Percentiles rank a stretch among this genome's conserved stretches.
These are phyloP conservation scores for Arthrobotrys iridis DNA, from an alignment of 2,329 filamentous ascomycete species.

Conservation along the genomic window DNA sequence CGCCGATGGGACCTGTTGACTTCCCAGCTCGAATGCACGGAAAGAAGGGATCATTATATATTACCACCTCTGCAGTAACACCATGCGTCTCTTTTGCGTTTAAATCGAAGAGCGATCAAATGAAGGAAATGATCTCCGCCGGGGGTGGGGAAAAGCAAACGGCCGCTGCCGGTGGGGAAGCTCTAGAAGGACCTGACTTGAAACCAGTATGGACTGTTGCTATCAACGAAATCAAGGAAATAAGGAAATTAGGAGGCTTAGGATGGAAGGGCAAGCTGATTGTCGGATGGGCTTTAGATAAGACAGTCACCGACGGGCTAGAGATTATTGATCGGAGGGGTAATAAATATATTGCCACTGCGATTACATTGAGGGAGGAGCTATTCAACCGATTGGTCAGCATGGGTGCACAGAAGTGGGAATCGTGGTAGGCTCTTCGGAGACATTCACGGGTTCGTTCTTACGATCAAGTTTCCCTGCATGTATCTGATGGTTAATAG, in stretches of 20 bases:
- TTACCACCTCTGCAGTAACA: slow-evolving; percentile 73
- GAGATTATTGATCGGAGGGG: slow-evolving; percentile 65
- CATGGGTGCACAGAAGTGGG: slow-evolving; percentile 85
- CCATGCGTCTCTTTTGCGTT: slow-evolving; percentile 72
- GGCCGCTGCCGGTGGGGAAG: slow-evolving; percentile 63
- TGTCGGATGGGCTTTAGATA: slow-evolving; percentile 79
- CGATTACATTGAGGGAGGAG: slow-evolving; percentile 77
- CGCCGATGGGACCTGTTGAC: slow-evolving; percentile 74
- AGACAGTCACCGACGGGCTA: slow-evolving; percentile 79
- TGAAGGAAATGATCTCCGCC: slow-evolving; percentile 60
- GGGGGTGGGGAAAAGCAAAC: slow-evolving; percentile 64
- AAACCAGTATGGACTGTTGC: slow-evolving; percentile 74
- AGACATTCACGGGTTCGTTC: too few species aligned
- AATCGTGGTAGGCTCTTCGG: slow-evolving; percentile 72
- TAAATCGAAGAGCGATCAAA: slow-evolving; percentile 64
- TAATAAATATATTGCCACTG: slow-evolving; percentile 71
- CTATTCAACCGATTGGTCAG: slow-evolving; percentile 81
- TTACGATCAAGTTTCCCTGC: too few species aligned
- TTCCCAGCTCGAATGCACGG: slow-evolving; percentile 78
- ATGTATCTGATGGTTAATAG: too few species aligned
- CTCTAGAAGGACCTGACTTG: slow-evolving; percentile 21
- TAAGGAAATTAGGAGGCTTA: slow-evolving; percentile 82
- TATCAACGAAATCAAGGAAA: slow-evolving; percentile 75
- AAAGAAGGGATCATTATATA: slow-evolving; percentile 76
- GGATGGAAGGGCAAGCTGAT: slow-evolving; percentile 87